Evolutionary conservation across 1,139 yeast genomes (phyloP).

Genomic region (Scheffersomyces titani): DNA sequence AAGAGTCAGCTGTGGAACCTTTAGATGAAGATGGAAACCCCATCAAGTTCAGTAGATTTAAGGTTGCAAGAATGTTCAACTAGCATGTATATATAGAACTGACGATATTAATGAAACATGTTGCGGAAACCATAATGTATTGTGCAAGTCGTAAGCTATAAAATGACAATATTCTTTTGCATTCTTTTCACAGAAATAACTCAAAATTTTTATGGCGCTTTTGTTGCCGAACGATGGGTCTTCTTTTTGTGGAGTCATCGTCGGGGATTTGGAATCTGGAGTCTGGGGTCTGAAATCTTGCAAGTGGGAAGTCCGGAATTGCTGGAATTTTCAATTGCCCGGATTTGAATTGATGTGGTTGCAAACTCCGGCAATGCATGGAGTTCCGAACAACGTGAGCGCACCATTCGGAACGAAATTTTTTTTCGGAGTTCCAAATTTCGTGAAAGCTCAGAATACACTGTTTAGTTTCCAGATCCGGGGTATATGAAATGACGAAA

Average conservation of each 20-base stretch:
- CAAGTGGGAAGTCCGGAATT: background rate
- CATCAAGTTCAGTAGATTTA: constrained; percentile 64
- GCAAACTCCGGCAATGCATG: too few species aligned
- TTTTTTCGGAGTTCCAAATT: background rate
- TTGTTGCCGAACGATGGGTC: background rate
- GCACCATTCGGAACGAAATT: background rate
- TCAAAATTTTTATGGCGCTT: background rate
- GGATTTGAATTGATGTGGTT: background rate
- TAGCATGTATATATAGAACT: background rate
- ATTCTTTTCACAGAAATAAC: background rate
- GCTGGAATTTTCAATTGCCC: background rate
- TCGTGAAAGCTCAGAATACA: background rate
- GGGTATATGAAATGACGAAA: background rate
- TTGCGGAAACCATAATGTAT: background rate
- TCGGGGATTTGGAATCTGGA: background rate
- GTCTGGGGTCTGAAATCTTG: background rate
- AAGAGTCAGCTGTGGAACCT: constrained; percentile 65
- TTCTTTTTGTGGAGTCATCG: background rate
- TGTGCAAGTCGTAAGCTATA: background rate
- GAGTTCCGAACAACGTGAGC: background rate
- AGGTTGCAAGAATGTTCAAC: constrained; percentile 45
- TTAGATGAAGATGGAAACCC: constrained; percentile 69
- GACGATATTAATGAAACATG: background rate
- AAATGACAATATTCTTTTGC: too few species aligned
- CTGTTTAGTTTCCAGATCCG: background rate